A percentile compares a stretch with the other conserved stretches of the same genome.
Conservation (phyloP, 2,329 filamentous ascomycete genomes). For the Epichloe hybrida region DNA sequence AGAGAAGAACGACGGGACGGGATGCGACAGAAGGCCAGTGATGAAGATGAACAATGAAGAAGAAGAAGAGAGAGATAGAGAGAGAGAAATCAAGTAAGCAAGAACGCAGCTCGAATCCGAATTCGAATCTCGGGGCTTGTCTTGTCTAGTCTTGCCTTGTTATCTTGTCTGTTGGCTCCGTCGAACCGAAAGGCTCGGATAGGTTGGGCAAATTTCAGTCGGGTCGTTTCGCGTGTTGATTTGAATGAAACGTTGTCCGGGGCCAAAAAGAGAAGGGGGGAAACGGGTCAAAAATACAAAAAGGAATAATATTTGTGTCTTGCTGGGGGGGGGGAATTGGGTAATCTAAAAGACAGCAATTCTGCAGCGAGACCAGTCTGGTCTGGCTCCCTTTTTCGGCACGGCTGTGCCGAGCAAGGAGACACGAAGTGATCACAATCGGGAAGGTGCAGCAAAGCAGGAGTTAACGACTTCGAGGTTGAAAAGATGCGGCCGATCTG, state of each 20-base stretch:
- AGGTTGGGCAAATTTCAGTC: background rate
- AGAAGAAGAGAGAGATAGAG: too few relatives aligned
- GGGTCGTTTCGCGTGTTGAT: background rate
- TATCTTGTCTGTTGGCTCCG: background rate
- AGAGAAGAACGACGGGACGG: background rate
- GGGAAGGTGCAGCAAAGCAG: conserved; percentile 5
- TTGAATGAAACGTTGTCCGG: background rate
- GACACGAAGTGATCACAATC: conserved; percentile 3
- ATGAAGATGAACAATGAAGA: background rate
- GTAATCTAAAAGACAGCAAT: conserved; percentile 5
- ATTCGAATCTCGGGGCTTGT: background rate
- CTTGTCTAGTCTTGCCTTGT: background rate
- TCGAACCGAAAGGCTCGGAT: background rate
- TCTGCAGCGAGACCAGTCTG: conserved; percentile 4
- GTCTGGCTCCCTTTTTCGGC: conserved; percentile 4
- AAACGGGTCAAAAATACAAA: too few relatives aligned
- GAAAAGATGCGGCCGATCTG: background rate
- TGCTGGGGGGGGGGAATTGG: background rate
- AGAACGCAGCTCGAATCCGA: background rate
- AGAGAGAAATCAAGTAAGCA: too few relatives aligned
- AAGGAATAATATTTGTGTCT: background rate
- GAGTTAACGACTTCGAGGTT: background rate
- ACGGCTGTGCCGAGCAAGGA: conserved; percentile 6
- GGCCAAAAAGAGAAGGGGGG: background rate
- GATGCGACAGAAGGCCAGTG: background rate